These are phyloP conservation scores for Neurospora sp. DNA, from an alignment of 495 filamentous ascomycete species.

Conservation along the genomic window DNA sequence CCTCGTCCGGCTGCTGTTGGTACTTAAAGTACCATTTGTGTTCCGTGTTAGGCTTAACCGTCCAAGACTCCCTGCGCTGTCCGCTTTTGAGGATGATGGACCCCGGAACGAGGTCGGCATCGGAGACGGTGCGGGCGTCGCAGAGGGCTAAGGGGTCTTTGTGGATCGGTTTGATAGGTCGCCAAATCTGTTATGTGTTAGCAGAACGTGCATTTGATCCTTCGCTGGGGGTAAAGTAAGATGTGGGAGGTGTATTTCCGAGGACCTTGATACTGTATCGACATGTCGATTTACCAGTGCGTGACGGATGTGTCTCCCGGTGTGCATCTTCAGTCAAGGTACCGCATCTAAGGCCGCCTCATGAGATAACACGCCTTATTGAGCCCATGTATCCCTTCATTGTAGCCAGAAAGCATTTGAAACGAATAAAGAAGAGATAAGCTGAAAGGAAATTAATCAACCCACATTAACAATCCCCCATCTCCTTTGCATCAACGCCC, in stretches of 20 bases:
- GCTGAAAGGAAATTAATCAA: background rate
- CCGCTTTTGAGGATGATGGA: conserved; percentile 60
- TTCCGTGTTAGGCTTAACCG: conserved; percentile 43
- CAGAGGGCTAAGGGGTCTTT: conserved; percentile 55
- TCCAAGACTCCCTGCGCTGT: conserved; percentile 54
- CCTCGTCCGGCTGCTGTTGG: conserved; percentile 51
- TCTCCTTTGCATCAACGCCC: conserved; percentile 38
- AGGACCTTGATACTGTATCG: background rate
- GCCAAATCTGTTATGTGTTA: conserved; percentile 40
- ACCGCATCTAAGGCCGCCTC: background rate
- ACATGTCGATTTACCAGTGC: background rate
- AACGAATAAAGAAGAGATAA: background rate
- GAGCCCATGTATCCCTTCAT: background rate
- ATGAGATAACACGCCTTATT: background rate
- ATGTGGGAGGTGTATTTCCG: background rate
- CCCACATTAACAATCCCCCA: conserved; percentile 63
- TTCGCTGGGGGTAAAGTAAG: background rate
- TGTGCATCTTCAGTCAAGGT: background rate
- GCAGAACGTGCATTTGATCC: background rate
- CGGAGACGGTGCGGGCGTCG: conserved; percentile 47
- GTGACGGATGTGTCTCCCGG: background rate
- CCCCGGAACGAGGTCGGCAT: conserved; percentile 57
- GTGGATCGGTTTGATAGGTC: conserved; percentile 54
- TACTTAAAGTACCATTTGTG: conserved; percentile 76
- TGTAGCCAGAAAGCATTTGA: background rate